These are phyloP conservation scores for Paracoccidioides brasiliensis DNA, from an alignment of 2,329 filamentous ascomycete species.

Conservation along the genomic window DNA sequence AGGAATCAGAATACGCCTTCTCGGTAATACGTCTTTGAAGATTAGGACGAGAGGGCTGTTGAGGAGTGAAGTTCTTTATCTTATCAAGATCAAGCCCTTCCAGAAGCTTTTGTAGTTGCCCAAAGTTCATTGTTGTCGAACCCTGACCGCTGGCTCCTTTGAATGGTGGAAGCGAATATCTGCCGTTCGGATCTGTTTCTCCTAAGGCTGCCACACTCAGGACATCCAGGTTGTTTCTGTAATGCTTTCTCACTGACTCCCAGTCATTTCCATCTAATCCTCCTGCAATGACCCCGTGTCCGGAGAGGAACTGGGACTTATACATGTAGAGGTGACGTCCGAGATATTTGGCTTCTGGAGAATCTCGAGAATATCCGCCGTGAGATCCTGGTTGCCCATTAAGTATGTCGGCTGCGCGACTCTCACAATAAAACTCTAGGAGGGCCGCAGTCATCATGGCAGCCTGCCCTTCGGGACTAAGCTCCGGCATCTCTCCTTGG, in stretches of 20 bases:
- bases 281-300: slow-evolving; percentile 28
- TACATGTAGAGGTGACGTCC: slow-evolving; percentile 30
- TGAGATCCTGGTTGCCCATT: slow-evolving; percentile 27
- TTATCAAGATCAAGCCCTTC: neutral
- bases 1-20: slow-evolving; percentile 3
- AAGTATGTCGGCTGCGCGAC: slow-evolving; percentile 32
- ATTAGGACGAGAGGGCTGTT: neutral
- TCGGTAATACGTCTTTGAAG: slow-evolving; percentile 9
- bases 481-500: slow-evolving; percentile 11
- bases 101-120: neutral
- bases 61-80: neutral
- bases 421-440: slow-evolving; percentile 34
- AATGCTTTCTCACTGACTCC: slow-evolving; percentile 25
- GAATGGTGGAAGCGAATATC: slow-evolving; percentile 10
- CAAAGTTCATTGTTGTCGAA: slow-evolving; percentile 2
- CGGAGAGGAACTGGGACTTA: slow-evolving; percentile 31
- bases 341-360: slow-evolving; percentile 30
- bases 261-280: slow-evolving; percentile 29
- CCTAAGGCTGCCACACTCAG: slow-evolving; percentile 28
- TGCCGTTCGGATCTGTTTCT: slow-evolving; percentile 19
- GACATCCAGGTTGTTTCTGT: slow-evolving; percentile 31
- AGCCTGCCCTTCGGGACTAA: slow-evolving; percentile 25
- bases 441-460: slow-evolving; percentile 32
- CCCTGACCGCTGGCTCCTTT: slow-evolving; percentile 15
- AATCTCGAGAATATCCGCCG: slow-evolving; percentile 27